Evolutionary conservation across 305 asterid genomes (phyloP), one percentile per base, ranked within the genome.

Genomic region (Fraxinus floribunda): DNA sequence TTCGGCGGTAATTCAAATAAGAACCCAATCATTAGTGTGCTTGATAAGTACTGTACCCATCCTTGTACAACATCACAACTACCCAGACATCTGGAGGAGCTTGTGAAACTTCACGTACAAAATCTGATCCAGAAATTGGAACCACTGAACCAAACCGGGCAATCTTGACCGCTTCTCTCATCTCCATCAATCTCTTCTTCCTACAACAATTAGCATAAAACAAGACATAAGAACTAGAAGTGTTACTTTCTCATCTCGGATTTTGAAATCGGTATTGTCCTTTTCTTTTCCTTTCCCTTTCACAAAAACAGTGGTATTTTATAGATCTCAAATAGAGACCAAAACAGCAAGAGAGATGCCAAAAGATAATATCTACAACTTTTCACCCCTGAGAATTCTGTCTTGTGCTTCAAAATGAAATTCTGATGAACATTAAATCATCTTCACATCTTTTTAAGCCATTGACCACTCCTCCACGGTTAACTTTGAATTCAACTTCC

Each of bases 71-170:
- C 78, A 94, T 30, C 82, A 92, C 98, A 0, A 96, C 98, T 9
- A 96, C 99, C 98, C 98, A 96, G 76, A 94, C 89, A 60, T 96
- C 98, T 80, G 86, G 89, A 18, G 98, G 97, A 83, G 98, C 99
- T 83, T 94, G 98, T 52, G 99, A 96, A 82, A 96, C 99, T 86
- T 96, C 98, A 44, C 98, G 97, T 76, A 96, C 94, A 83, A 96
- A 96, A 89, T 96, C 99, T 2, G 99, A 94, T 72, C 99, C 99
- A 6, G 98, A 91, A 75, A 96, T 96, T 16, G 94, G 98, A 77
- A 91, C 83, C 81, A 96, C 91, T 6, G 95, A 91, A 82, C 99
- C 99, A 83, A 94, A 96, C 86, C 87, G 93, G 55, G 92, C 97
- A 81, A 94, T 68, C 90, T 92, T 93, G 77, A 84, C 90, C 79